phyloP scores from a whole-genome alignment of 345 rosid species.

The Melaleuca alternifolia region DNA sequence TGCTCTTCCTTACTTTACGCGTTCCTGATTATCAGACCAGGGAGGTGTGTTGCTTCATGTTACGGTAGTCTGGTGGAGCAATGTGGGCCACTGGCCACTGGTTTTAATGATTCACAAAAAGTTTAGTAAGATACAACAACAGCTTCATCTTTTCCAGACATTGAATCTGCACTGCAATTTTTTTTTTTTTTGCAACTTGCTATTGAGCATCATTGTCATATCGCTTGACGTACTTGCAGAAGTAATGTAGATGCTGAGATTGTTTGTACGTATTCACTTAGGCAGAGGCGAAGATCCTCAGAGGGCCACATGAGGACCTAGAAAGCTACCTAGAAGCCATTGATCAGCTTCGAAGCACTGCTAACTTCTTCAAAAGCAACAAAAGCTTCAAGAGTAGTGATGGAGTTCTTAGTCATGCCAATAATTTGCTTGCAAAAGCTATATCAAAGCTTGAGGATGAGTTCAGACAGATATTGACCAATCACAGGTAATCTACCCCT shows the following conservation, averaged over 20 bases:
- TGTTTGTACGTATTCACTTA: not conserved
- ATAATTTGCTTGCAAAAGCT: constrained; percentile 65
- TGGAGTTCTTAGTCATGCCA: constrained; percentile 62
- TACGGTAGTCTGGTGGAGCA: not conserved
- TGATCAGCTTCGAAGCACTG: constrained; percentile 59
- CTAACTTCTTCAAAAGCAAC: constrained; percentile 58
- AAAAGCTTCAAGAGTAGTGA: constrained; percentile 49
- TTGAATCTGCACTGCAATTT: not conserved
- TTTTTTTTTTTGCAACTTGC: not conserved
- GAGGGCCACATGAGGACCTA: constrained; percentile 95
- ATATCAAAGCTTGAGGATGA: constrained; percentile 87
- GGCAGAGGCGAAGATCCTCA: constrained; percentile 94
- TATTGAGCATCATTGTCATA: not conserved
- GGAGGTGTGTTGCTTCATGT: not conserved
- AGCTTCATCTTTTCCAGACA: not conserved
- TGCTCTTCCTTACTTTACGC: not conserved
- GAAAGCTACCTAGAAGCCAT: constrained; percentile 91
- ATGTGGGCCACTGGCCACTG: not conserved
- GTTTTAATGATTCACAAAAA: not conserved
- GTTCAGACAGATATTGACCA: constrained; percentile 61
- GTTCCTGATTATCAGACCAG: not conserved
- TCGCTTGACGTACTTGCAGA: not conserved
- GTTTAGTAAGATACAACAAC: not conserved
- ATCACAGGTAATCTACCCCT: constrained; percentile 46
- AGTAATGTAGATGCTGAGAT: not conserved